Percentiles rank a stretch among this genome's conserved stretches.
These are phyloP conservation scores for Croton laevigatus DNA, from an alignment of 441 rosid species.

Conservation along the genomic window DNA sequence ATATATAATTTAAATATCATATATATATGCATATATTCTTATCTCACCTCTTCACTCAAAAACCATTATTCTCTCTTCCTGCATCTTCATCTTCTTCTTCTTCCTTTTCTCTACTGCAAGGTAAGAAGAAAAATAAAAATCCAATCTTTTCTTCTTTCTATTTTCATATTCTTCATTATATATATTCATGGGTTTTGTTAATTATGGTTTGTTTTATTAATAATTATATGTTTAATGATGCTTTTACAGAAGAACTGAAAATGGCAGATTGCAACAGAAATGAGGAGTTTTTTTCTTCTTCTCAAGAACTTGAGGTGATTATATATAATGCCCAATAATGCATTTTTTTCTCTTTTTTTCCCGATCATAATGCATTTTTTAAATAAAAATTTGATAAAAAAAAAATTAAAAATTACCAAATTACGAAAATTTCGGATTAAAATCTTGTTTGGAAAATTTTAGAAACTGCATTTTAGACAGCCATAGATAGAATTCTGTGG, in stretches of 20 bases:
- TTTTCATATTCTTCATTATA: background rate
- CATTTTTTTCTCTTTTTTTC: background rate
- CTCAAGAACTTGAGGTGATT: constrained; percentile 48
- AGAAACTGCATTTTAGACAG: too few species aligned
- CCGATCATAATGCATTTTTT: too few species aligned
- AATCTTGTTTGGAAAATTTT: too few species aligned
- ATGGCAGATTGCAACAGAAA: constrained; percentile 54
- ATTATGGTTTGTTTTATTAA: too few species aligned
- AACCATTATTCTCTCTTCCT: constrained; percentile 2
- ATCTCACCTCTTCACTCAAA: constrained; percentile 38
- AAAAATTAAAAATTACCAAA: too few species aligned
- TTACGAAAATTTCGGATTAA: too few species aligned
- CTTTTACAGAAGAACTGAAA: constrained; percentile 21
- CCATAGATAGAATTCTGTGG: background rate
- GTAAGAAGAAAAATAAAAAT: constrained; percentile 28
- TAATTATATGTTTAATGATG: background rate
- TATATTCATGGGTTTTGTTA: too few species aligned
- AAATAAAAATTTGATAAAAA: too few species aligned
- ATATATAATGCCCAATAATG: background rate
- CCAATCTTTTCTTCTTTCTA: background rate
- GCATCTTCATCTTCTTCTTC: constrained; percentile 22
- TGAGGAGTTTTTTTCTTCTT: constrained; percentile 29
- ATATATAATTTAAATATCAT: background rate
- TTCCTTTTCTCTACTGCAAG: constrained; percentile 32
- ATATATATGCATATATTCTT: constrained; percentile 32